Base-by-base conservation (phyloP, 2,329 filamentous ascomycete species). In the Aspergillus hiratsukae region DNA sequence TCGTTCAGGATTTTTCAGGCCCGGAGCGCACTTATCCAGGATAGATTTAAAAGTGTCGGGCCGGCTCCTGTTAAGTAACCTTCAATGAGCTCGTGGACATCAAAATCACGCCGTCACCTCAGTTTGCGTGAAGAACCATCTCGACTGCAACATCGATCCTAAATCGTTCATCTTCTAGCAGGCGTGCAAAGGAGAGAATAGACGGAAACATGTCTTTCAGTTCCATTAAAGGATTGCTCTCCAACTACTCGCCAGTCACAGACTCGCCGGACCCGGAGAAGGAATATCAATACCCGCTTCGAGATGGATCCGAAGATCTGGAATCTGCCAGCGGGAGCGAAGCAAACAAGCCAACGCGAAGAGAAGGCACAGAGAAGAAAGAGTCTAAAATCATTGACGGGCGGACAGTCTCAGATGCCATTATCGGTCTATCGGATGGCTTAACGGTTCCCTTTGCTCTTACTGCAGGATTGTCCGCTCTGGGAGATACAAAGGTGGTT, bases 391-490 rank as follows among this genome's bases (percentile, higher is more conserved):
- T 69, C 52, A 63, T 75, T 28, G 72, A 75, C 48, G 70, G 72
- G 35, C 71, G 73, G 7, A 69, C 72, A 23, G 69, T 75, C 8
- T 75, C 73, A 48, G 86, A 90, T 71, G 80, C 86, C 60, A 90
- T 89, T 58, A 87, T 92, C 63, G 89, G 89, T 53, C 85, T 91
- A 64, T 87, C 88, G 0, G 89, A 92, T 67, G 89, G 89, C 17
- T 80, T 92, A 63, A 92, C 89, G 0, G 89, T 92, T 0, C 89
- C 89, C 0, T 92, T 92, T 64, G 89, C 89, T 17, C 78, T 92
- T 40, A 91, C 87, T 0, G 89, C 89, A 0, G 89, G 89, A 14
- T 78, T 92, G 52, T 75, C 70, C 7, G 76, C 75, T 2, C 76
- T 88, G 48, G 85, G 85, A n/a, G 79, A 83, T 68, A 85, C 84